Evolutionary conservation across 2,329 filamentous ascomycete species (phyloP), one percentile per base, ranked within the genome.

Genomic region (Biscogniauxia mediterranea): DNA sequence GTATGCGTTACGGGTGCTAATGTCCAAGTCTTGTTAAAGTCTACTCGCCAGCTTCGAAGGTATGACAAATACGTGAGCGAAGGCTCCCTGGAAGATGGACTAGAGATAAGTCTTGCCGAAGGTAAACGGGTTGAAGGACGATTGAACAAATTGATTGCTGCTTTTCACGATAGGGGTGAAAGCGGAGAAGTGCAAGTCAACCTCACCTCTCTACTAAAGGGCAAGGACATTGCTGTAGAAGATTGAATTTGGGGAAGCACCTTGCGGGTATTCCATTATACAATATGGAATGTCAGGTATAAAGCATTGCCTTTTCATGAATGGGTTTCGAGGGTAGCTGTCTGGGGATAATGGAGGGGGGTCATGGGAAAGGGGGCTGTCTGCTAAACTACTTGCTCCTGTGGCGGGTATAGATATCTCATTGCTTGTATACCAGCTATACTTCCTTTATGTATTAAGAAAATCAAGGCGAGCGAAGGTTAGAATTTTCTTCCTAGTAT

Each of bases 41-140:
- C 20, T 17, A 54, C 67, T 5, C 50, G 60, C 21, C 28, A 59
- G 17, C 15, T 65, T 9, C 62, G 58, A 42, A 20, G 51, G 15
- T 69, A 70, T 49, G 73, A 74, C 42, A 64, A 60, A 42, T 75
- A 74, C 55, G 51, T 70, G 8, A 58, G 58, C 52, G 66, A 64
- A 13, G 70, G 70, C 19, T 55, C 52, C 19, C 19, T 69, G 46
- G 57, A 67, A 20, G 67, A 69, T 25, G 71, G 69, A 20, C 63
- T 74, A 25, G 70, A 72, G 20, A 70, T 74, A 65, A 63, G 59
- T 32, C 57, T 71, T 38, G 62, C 60, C 8, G 68, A 71, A 26
- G 69, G 64, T 25, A 64, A 57, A 17, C 25, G 59, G 49, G 60
- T 73, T 13, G 71, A 74, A 54, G 55, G 57, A 6, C 65, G 66